Base-by-base conservation (phyloP, 2,329 filamentous ascomycete species). In the Aspergillus pseudoviridinutans region DNA sequence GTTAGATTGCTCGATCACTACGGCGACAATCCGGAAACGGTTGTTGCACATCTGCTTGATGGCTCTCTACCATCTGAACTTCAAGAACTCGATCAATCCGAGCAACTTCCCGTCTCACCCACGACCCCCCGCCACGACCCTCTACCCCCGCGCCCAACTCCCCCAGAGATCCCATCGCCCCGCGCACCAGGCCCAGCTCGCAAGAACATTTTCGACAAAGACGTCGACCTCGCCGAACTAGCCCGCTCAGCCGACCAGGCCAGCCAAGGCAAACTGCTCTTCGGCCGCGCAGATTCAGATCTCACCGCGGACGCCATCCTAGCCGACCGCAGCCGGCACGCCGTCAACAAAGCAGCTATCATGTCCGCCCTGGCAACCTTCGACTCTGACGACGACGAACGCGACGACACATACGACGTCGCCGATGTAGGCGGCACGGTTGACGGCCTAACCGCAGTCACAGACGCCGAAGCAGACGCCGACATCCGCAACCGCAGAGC, bases 381-480 rank as follows among this genome's bases (percentile, higher is more conserved):
- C 64, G 92, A 97, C 75, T 88, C 88, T 0, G 93, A 97, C 66
- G 94, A 97, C 64, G 94, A 99, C 71, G 94, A 99, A 76, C 85
- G 92, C 38, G 94, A 99, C 72, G 94, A 99, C 72, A 97, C 93
- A 0, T 99, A 99, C 70, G 94, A 99, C 67, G 86, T 88, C 1
- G 91, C 87, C 51, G 94, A 97, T 68, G 91, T 97, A 2, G 94
- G 94, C 38, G 92, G 93, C 24, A 90, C 90, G 0, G 87, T 97
- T 3, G 92, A 96, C 65, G 80, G 82, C 20, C 76, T 76, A 4
- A 72, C 71, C 3, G 63, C 78, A 2, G 79, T 72, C 49, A 68
- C 77, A 50, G 80, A 80, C 46, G 63, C 65, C 10, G 80, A 83
- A 50, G 73, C 83, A 5, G 80, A 85, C n/a, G 80, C 82, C 38